A percentile compares a stretch with the other conserved stretches of the same genome.
phyloP scores from a whole-genome alignment of 2,329 filamentous ascomycete species.

The Colletotrichum abscissum region DNA sequence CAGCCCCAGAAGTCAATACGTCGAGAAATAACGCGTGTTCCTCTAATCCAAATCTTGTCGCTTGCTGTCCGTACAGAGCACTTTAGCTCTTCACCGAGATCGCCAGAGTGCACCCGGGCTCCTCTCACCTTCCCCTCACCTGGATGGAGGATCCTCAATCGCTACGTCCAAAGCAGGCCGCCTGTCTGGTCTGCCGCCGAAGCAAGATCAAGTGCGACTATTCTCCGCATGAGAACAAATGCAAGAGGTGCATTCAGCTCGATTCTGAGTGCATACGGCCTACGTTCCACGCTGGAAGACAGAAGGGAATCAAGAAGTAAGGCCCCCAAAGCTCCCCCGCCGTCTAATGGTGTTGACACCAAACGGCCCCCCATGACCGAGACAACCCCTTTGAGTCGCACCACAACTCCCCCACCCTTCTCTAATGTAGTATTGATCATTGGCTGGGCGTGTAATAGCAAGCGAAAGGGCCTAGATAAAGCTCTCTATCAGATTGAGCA shows the following conservation, averaged over 20 bases:
- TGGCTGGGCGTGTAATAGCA: constrained; percentile 59
- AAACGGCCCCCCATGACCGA: background rate
- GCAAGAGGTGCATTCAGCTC: constrained; percentile 70
- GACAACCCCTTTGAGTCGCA: background rate
- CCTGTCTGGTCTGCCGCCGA: constrained; percentile 72
- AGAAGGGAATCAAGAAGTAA: constrained; percentile 83
- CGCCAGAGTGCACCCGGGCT: constrained; percentile 32
- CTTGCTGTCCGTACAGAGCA: background rate
- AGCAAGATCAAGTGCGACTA: constrained; percentile 78
- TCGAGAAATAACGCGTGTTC: constrained; percentile 3
- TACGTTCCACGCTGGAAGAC: constrained; percentile 78
- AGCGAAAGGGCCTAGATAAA: constrained; percentile 79
- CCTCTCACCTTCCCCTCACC: constrained; percentile 33
- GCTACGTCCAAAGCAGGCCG: constrained; percentile 53
- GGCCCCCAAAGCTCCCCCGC: constrained; percentile 35
- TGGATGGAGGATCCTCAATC: constrained; percentile 36
- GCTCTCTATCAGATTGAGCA: constrained; percentile 80
- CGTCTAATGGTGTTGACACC: background rate
- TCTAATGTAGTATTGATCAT: background rate
- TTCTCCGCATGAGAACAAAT: constrained; percentile 60
- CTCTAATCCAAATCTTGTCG: background rate
- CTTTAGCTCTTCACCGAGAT: constrained; percentile 24
- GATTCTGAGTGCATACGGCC: constrained; percentile 73
- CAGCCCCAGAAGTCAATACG: background rate
- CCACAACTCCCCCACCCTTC: background rate